Conservation (phyloP, 2,329 filamentous ascomycete genomes). For the Sphaerulina populicola region DNA sequence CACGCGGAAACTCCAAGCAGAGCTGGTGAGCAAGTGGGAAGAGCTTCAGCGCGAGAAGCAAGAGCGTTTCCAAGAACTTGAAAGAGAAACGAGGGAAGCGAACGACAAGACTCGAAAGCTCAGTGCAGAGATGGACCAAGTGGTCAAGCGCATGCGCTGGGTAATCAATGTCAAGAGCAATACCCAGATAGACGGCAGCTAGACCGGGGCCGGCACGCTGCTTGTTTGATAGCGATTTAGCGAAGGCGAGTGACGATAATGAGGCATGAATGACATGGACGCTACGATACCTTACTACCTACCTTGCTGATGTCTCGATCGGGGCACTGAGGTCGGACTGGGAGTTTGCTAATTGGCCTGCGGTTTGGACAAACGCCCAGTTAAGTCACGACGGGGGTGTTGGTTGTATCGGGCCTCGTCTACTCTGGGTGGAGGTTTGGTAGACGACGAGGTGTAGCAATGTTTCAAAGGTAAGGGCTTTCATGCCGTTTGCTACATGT, state of each 20-base stretch:
- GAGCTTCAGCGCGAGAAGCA: constrained; percentile 59
- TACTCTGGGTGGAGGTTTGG: too few relatives aligned
- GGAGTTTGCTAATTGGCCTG: background rate
- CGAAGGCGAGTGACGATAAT: constrained; percentile 3
- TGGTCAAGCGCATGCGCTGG: constrained; percentile 62
- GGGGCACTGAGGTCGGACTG: background rate
- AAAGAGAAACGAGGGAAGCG: constrained; percentile 48
- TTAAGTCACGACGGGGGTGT: too few relatives aligned
- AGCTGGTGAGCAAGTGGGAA: constrained; percentile 53
- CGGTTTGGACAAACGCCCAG: background rate
- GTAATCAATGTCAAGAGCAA: constrained; percentile 57
- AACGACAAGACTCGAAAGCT: constrained; percentile 49
- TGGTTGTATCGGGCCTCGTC: too few relatives aligned
- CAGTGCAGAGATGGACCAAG: constrained; percentile 53
- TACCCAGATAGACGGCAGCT: constrained; percentile 10
- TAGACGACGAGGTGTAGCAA: too few relatives aligned
- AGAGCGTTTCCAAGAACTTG: constrained; percentile 51
- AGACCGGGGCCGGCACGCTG: background rate
- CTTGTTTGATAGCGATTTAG: constrained; percentile 5
- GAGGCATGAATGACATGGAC: constrained; percentile 5
- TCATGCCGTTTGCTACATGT: too few relatives aligned
- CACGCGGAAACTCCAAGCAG: constrained; percentile 53
- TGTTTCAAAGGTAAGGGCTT: too few relatives aligned
- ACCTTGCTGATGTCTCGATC: background rate
- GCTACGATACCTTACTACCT: background rate